Conservation (phyloP, 225 moss, liverwort and hornwort genomes). For the Marchantia paleacea region DNA sequence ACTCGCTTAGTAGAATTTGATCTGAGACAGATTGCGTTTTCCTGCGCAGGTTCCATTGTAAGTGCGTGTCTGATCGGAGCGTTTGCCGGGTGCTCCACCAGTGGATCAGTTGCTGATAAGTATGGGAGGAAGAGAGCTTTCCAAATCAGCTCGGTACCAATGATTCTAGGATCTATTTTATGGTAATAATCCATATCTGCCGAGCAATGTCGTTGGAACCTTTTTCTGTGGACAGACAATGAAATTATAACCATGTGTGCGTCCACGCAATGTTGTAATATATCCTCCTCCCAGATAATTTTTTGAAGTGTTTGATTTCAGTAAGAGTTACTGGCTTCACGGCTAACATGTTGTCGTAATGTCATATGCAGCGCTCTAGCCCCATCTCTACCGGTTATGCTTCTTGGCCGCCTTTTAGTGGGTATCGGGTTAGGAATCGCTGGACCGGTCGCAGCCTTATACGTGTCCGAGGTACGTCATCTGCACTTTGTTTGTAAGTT, state of each 20-base stretch:
- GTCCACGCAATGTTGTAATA: too few relatives aligned
- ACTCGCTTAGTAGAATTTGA: too few relatives aligned
- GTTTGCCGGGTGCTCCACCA: constrained; percentile 61
- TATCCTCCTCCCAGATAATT: too few relatives aligned
- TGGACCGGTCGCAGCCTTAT: constrained; percentile 82
- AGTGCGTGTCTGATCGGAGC: constrained; percentile 61
- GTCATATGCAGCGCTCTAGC: constrained; percentile 58
- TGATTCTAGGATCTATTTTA: constrained; percentile 71
- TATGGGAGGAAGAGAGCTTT: constrained; percentile 70
- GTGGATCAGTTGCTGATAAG: constrained; percentile 68
- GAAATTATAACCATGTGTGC: too few relatives aligned
- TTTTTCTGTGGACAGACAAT: background rate
- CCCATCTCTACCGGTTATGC: constrained; percentile 58
- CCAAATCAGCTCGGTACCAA: constrained; percentile 70
- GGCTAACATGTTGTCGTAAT: background rate
- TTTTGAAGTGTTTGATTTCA: background rate
- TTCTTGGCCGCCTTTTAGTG: constrained; percentile 74
- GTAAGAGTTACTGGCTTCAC: background rate
- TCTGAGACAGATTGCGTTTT: background rate
- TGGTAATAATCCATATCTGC: constrained; percentile 38
- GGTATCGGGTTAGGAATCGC: constrained; percentile 75
- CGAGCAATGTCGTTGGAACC: background rate
- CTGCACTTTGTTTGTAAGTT: background rate
- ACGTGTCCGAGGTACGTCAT: constrained; percentile 74
- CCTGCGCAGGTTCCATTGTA: constrained; percentile 46